Evolutionary conservation across 2,329 filamentous ascomycete species (phyloP), one percentile per base, ranked within the genome.

Genomic region (Botrytis sinoallii): DNA sequence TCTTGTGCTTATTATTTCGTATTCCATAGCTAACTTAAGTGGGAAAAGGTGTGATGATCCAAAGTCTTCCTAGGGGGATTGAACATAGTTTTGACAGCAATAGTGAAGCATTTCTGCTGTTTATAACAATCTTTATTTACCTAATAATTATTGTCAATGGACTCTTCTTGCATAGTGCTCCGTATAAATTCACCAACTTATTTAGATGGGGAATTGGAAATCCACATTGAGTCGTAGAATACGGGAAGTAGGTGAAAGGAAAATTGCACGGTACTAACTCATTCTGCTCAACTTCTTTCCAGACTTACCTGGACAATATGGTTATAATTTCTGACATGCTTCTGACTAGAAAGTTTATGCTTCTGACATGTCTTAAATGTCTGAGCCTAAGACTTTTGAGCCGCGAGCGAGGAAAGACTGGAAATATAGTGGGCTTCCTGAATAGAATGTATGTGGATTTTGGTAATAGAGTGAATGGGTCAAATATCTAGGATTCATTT

Each of bases 231-330:
- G n/a, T 18, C 6, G 52, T 57, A 29, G n/a, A 29, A 18, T 18
- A 29, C 4, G 16, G n/a, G 3, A 18, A 18, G 6, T 2, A 18
- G n/a, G n/a, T 9, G 5, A 29, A 57, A 55, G 3, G 14, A 29
- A 55, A 18, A 18, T 18, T 29, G n/a, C 14, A 29, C n/a, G 52
- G n/a, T n/a, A 57, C n/a, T 18, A 18, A 29, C n/a, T 29, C n/a
- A 29, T 9, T 14, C n/a, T 29, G n/a, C n/a, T 32, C 12, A 18
- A 8, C 14, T 32, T 57, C 52, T 57, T 29, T 9, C n/a, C 3
- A 18, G 14, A 18, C 6, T 29, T 29, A 0, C 0, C 14, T 29
- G 52, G 5, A 8, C 1, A 9, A 2, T 9, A 6, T 29, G 52
- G 1, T 6, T 29, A 8, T 16, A n/a, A 6, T 4, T 32, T 57